Conservation (phyloP, 176 grass and related monocot genomes). For the Musa acuminata region DNA sequence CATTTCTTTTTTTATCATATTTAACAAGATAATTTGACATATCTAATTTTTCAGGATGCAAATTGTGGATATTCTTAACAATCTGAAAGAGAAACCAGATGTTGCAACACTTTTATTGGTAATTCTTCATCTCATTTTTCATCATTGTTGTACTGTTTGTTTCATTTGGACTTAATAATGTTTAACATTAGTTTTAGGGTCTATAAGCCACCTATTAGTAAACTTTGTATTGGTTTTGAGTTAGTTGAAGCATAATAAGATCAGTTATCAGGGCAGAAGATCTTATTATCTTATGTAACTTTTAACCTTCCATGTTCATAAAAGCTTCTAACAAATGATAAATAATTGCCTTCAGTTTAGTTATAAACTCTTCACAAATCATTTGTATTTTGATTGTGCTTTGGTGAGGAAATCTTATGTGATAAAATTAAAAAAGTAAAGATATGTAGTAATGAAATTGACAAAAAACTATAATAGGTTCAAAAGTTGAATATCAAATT, state of each 20-base stretch:
- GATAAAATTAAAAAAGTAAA: no score
- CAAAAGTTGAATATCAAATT: no score
- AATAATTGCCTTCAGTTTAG: neutral
- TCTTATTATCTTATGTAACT: neutral
- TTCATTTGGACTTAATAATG: neutral
- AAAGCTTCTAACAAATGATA: neutral
- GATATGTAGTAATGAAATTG: no score
- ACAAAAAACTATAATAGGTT: no score
- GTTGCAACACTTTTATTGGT: constrained; percentile 91
- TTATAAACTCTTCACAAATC: neutral
- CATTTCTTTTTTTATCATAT: neutral
- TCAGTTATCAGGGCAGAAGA: no score
- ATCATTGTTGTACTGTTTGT: neutral
- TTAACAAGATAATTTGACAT: constrained; percentile 13
- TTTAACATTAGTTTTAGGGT: neutral
- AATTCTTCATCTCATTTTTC: constrained; percentile 10
- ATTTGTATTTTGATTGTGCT: neutral
- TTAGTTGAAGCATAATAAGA: no score
- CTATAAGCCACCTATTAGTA: neutral
- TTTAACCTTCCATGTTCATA: neutral
- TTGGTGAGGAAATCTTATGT: no score
- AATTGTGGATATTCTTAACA: constrained; percentile 91
- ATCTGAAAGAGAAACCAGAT: constrained; percentile 95
- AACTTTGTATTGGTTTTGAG: neutral
- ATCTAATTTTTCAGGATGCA: constrained; percentile 59